phyloP scores from a whole-genome alignment of 306 rosid genomes.

The Lotus japonicus region DNA sequence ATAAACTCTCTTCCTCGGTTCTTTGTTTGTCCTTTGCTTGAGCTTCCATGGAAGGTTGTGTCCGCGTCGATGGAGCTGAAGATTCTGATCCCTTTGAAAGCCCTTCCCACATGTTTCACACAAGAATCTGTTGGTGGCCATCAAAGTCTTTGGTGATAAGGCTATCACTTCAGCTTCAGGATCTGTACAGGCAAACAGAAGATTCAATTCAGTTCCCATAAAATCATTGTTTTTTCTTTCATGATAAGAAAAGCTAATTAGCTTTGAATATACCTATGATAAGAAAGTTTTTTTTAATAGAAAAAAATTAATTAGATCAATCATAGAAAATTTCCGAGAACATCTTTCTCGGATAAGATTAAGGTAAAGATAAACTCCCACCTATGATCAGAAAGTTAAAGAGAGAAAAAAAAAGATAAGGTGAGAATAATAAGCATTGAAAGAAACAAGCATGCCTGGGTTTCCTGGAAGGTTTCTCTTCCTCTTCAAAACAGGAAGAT shows the following conservation, averaged over 20 bases:
- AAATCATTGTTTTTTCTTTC: background rate
- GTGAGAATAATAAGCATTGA: background rate
- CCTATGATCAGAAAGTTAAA: background rate
- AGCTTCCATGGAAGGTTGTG: conserved; percentile 95
- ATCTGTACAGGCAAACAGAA: conserved; percentile 40
- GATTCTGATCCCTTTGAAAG: conserved; percentile 85
- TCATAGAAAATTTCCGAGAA: too few species aligned
- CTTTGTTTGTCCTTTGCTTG: conserved; percentile 73
- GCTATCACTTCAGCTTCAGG: conserved; percentile 93
- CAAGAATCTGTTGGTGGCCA: conserved; percentile 83
- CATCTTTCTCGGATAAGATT: too few species aligned
- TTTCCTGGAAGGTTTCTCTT: conserved; percentile 89
- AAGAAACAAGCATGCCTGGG: conserved; percentile 56
- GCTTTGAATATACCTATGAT: conserved; percentile 26
- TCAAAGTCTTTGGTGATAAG: conserved; percentile 72
- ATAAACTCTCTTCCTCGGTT: conserved; percentile 63
- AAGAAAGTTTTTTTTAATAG: too few species aligned
- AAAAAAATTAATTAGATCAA: too few species aligned
- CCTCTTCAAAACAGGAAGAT: conserved; percentile 53
- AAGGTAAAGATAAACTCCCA: too few species aligned
- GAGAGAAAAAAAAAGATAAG: background rate
- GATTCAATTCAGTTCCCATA: background rate
- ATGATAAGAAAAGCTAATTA: background rate
- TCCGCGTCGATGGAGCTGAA: conserved; percentile 78
- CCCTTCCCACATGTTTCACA: conserved; percentile 89